Conservation (phyloP, 768 basidiomycete species). For the Mycena chlorophos region DNA sequence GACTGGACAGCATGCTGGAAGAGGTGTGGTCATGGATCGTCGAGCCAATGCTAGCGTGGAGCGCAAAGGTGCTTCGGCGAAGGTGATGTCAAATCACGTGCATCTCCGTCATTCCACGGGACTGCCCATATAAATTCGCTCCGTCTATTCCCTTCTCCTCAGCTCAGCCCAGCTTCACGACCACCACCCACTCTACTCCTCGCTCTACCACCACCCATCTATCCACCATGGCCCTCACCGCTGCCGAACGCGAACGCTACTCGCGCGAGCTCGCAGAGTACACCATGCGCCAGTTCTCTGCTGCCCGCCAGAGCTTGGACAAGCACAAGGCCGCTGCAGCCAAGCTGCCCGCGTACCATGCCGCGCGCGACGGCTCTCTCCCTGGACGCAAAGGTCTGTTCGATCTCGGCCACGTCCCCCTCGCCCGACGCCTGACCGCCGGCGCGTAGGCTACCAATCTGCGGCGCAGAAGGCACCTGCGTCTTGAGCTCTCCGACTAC, state of each 20-base stretch:
- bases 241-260: slow-evolving; percentile 39
- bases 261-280: slow-evolving; percentile 50
- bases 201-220: slow-evolving; percentile 16
- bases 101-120: background rate
- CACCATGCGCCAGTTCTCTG: slow-evolving; percentile 47
- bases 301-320: slow-evolving; percentile 32
- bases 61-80: slow-evolving; percentile 35
- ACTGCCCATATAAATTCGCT: background rate
- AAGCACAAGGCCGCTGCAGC: slow-evolving; percentile 35
- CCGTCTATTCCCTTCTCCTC: background rate
- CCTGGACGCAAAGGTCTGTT: slow-evolving; percentile 14
- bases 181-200: background rate
- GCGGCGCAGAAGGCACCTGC: background rate
- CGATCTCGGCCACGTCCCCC: background rate
- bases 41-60: slow-evolving; percentile 39
- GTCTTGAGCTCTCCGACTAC: too few relatives aligned
- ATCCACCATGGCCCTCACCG: slow-evolving; percentile 27
- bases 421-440: background rate
- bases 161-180: background rate
- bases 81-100: slow-evolving; percentile 26
- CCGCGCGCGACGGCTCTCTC: slow-evolving; percentile 25
- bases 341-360: slow-evolving; percentile 39
- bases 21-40: slow-evolving; percentile 55
- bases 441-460: background rate
- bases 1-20: slow-evolving; percentile 64